phyloP scores from a whole-genome alignment of 768 basidiomycete species.

The Termitomyces sp. region DNA sequence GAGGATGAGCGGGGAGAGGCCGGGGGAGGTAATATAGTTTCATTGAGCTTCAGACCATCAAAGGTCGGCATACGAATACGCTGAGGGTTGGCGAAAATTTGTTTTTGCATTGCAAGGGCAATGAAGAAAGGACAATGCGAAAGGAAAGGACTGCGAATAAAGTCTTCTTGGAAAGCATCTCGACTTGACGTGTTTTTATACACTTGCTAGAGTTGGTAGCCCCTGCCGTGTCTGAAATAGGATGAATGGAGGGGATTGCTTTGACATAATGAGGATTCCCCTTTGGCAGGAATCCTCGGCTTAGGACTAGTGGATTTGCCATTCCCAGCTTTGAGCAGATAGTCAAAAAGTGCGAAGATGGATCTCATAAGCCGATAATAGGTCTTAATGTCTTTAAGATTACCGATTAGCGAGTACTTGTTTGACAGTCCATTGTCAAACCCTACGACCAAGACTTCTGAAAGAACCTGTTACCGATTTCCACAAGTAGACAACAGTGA shows the following conservation, averaged over 20 bases:
- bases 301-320: constrained; percentile 14
- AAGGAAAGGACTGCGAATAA: not conserved
- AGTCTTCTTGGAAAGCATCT: constrained; percentile 4
- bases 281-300: constrained; percentile 23
- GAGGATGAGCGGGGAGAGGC: constrained; percentile 3
- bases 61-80: not conserved
- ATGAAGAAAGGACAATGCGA: not conserved
- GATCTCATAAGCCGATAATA: constrained; percentile 25
- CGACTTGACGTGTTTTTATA: constrained; percentile 23
- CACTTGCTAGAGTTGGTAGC: constrained; percentile 12
- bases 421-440: constrained; percentile 19
- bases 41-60: not conserved
- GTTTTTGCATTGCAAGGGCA: constrained; percentile 3
- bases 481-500: constrained; percentile 12
- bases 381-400: constrained; percentile 14
- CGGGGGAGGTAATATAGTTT: not conserved
- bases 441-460: constrained; percentile 13
- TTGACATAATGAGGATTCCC: constrained; percentile 19
- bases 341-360: constrained; percentile 13
- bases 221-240: constrained; percentile 12
- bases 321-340: constrained; percentile 12
- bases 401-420: constrained; percentile 29
- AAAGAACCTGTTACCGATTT: constrained; percentile 21
- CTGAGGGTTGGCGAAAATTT: not conserved
- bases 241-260: constrained; percentile 19